Evolutionary conservation across 352 stramenopile species (phyloP).

Genomic region (Peronospora destructor): DNA sequence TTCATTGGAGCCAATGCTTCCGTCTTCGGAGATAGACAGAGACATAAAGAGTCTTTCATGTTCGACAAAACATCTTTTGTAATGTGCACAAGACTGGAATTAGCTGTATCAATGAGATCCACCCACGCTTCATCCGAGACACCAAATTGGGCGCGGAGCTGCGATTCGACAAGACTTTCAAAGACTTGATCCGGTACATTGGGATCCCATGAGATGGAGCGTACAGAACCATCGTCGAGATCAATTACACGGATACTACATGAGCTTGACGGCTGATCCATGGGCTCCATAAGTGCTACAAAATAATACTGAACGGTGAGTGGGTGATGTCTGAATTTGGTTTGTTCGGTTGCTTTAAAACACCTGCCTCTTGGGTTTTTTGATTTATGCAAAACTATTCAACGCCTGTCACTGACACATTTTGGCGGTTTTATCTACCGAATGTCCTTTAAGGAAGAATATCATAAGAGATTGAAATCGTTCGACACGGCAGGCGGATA

Average conservation of each 20-base stretch:
- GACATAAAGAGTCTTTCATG: slow-evolving; percentile 53
- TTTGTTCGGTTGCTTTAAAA: not conserved
- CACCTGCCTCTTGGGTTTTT: slow-evolving; percentile 6
- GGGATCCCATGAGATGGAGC: slow-evolving; percentile 69
- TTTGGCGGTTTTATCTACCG: no score
- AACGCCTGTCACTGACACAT: slow-evolving; percentile 3
- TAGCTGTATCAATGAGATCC: slow-evolving; percentile 77
- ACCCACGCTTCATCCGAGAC: slow-evolving; percentile 83
- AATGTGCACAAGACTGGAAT: slow-evolving; percentile 78
- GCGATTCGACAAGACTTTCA: slow-evolving; percentile 68
- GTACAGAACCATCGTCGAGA: slow-evolving; percentile 73
- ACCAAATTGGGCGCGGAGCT: slow-evolving; percentile 66
- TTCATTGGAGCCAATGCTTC: slow-evolving; percentile 79
- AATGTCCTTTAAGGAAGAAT: not conserved
- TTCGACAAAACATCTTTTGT: slow-evolving; percentile 62
- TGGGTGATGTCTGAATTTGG: no score
- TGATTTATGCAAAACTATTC: no score
- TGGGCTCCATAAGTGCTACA: not conserved
- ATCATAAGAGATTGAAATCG: not conserved
- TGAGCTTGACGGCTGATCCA: slow-evolving; percentile 25
- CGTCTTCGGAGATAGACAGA: slow-evolving; percentile 79
- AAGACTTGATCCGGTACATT: slow-evolving; percentile 79
- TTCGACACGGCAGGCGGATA: no score
- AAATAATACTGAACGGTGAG: no score
- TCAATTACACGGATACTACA: slow-evolving; percentile 78